These are phyloP conservation scores for Ogataea pilisensis DNA, from an alignment of 805 yeast species.

Conservation along the genomic window DNA sequence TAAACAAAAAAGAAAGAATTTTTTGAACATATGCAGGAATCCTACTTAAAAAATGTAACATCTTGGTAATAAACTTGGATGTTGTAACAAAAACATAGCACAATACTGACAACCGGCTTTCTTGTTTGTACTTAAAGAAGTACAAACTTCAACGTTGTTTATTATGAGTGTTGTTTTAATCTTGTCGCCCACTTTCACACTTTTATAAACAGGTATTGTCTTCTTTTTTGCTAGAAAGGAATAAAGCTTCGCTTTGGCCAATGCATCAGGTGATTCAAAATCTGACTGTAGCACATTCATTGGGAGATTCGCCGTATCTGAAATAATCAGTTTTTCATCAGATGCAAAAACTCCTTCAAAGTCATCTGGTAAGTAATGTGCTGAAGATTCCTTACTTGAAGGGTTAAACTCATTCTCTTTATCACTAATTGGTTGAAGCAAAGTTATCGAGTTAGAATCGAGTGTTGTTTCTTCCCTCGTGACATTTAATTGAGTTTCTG, in stretches of 20 bases:
- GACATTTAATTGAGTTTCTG: no score
- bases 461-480: no score
- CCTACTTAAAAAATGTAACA: constrained; percentile 12
- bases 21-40: neutral
- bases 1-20: neutral
- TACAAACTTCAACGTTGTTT: constrained; percentile 32
- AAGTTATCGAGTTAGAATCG: no score
- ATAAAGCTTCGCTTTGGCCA: constrained; percentile 31
- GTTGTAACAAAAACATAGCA: constrained; percentile 31
- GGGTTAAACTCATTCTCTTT: no score
- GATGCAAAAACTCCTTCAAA: neutral
- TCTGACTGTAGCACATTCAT: constrained; percentile 3
- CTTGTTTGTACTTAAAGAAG: constrained; percentile 31
- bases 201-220: constrained; percentile 31
- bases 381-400: no score
- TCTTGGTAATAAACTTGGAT: constrained; percentile 16
- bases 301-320: neutral
- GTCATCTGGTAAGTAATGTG: neutral
- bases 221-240: constrained; percentile 22
- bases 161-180: constrained; percentile 27
- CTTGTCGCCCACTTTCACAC: constrained; percentile 14
- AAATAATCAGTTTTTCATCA: neutral
- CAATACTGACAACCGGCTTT: constrained; percentile 38
- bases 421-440: no score
- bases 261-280: constrained; percentile 17